phyloP scores from a whole-genome alignment of 208 protist genomes.

The Acanthamoeba healyi region DNA sequence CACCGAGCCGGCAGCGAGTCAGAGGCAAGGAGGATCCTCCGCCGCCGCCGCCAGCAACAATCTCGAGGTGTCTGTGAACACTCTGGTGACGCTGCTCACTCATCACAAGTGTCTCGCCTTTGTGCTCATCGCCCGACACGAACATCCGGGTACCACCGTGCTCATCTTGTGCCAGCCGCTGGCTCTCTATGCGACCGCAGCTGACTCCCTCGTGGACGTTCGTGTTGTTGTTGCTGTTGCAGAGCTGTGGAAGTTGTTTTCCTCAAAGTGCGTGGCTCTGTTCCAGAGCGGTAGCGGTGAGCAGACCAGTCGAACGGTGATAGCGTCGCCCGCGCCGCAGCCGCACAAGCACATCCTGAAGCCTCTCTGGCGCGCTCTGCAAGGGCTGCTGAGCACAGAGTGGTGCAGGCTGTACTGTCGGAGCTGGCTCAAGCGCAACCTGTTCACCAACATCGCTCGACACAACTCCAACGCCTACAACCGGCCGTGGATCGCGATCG shows the following conservation, averaged over 20 bases:
- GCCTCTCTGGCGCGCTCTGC: constrained; percentile 45
- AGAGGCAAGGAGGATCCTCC: background rate
- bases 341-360: constrained; percentile 18
- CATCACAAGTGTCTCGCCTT: constrained; percentile 24
- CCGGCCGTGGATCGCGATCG: background rate
- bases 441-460: constrained; percentile 34
- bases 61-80: background rate
- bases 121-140: constrained; percentile 7
- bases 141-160: constrained; percentile 7
- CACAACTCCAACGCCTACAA: constrained; percentile 55
- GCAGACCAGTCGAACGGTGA: background rate
- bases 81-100: background rate
- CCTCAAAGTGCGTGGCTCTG: background rate
- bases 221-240: background rate
- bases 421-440: constrained; percentile 37
- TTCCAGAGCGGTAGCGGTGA: background rate
- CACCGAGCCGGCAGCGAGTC: background rate
- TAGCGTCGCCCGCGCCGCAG: background rate
- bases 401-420: constrained; percentile 31
- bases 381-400: constrained; percentile 50
- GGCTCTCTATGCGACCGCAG: no score
- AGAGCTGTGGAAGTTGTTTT: constrained; percentile 33
- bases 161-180: background rate
- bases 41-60: background rate
- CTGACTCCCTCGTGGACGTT: no score